Evolutionary conservation across 306 rosid genomes (phyloP), one percentile per base, ranked within the genome.

Genomic region (Potentilla sterilis): DNA sequence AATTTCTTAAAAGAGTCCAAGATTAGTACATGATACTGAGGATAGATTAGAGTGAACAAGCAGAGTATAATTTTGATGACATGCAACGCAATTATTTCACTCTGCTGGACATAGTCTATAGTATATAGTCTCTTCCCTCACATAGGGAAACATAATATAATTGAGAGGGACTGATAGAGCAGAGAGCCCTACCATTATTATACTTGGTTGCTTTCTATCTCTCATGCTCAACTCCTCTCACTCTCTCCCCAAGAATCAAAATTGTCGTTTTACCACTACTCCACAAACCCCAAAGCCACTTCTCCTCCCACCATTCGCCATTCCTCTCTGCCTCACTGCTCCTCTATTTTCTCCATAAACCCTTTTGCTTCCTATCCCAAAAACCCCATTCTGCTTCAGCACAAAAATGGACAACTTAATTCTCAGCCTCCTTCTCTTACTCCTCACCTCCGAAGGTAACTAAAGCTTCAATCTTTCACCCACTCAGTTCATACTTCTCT

Each of bases 401-500:
- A 0, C 68, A 35, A 62, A 16, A 16, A 91, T 92, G 97, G 86
- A 46, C 76, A 68, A 32, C 46, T 67, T 38, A 83, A 42, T 83
- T 70, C 55, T 78, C 67, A 24, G 41, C 48, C 32, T 73, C 14
- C 16, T 77, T 18, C 77, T 86, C 28, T 48, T 87, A 10, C 80
- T 87, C 35, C 9, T 86, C 85, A 73, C 82, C 78, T 72, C 70
- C 44, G 15, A 24, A 54, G 92, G 96, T 88, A 82, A 55, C 9
- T 16, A 28, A 76, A 81, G 41, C 40, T 10, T 4, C 68, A 64
- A 32, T 34, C 73, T 14, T 67, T 24, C 62, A 0, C 12, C 52
- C 24, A 5, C 49, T 7, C 24, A 16, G 38, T 37, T 37, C 38
- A 37, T 4, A 37, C 3, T 37, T 37, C 21, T 46, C 49, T 46